Evolutionary conservation across 441 rosid species (phyloP), one percentile per base, ranked within the genome.

Genomic region (Aleurites moluccanus): DNA sequence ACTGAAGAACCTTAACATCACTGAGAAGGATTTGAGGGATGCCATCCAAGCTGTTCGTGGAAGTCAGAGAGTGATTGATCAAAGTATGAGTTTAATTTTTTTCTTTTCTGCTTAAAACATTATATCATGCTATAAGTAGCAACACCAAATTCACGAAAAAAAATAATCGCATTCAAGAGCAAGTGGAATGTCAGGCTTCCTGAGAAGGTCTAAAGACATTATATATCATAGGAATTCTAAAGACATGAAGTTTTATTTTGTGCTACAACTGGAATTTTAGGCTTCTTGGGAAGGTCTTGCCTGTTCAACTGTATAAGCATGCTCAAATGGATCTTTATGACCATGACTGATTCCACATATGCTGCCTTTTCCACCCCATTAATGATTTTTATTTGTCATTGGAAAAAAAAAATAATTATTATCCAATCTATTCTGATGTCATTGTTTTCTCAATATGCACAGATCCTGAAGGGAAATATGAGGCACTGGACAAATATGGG

Each of bases 51-150:
- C 87, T 79, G 91, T 92, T 30, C 89, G 87, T 30, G 98, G 98
- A 79, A 90, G 88, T 81, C 99, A 92, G 69, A 83, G 91, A 77
- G 99, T 95, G 65, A 91, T 97, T 53, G 96, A 88, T 90, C 98
- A 90, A n/a, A 86, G 97, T 92, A 91, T 44, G 76, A 77, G 18
- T 62, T 77, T 45, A 14, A 38, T 20, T 67, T 73, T n/a, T 27
- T 28, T 11, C n/a, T 3, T 69, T 28, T 44, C 40, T 52, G 0
- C 45, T 38, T 25, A 4, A 16, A 30, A 38, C 23, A 15, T 20
- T 38, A 1, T 20, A 25, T 63, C 33, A 0, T 23, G 25, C 49
- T 30, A 11, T 64, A 49, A 33, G 8, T 30, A n/a, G 21, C 33
- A 10, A 20, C 21, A 50, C n/a, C 27, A 35, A 52, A 38, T 50